phyloP scores from a whole-genome alignment of 2,329 filamentous ascomycete genomes.

The Beauveria pseudobassiana region DNA sequence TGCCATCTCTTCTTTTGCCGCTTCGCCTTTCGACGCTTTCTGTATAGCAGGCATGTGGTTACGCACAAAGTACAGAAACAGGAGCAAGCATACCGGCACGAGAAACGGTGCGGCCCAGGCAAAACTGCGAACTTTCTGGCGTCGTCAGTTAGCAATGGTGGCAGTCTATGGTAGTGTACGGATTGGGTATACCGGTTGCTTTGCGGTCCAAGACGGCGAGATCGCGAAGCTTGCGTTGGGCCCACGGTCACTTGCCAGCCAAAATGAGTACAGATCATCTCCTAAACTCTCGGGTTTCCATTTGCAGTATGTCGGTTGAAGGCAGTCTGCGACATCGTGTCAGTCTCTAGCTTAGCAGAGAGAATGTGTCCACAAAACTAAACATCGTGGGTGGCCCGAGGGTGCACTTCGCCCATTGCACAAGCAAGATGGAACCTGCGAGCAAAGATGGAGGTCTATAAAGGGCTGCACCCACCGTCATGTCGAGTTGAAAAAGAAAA shows the following conservation, averaged over 20 bases:
- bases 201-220: slow-evolving; percentile 26
- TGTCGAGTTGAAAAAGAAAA: neutral
- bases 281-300: slow-evolving; percentile 23
- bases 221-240: slow-evolving; percentile 21
- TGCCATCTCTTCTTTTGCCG: slow-evolving; percentile 13
- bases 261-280: slow-evolving; percentile 22
- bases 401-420: neutral
- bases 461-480: neutral
- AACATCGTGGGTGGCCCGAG: neutral
- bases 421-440: neutral
- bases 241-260: slow-evolving; percentile 20
- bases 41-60: slow-evolving; percentile 21
- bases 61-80: slow-evolving; percentile 23
- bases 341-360: neutral
- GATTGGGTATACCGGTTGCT: slow-evolving; percentile 16
- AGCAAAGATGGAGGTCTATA: neutral
- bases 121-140: slow-evolving; percentile 16
- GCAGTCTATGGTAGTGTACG: neutral
- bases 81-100: slow-evolving; percentile 23
- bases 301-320: slow-evolving; percentile 15
- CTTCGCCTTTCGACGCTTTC: slow-evolving; percentile 20
- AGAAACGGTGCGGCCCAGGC: slow-evolving; percentile 23
- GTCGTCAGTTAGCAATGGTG: neutral
- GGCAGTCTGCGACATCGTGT: slow-evolving; percentile 17
- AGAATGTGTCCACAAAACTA: slow-evolving; percentile 10